Conservation (phyloP, 176 grass and related monocot species). For the Rhynchospora breviuscula region DNA sequence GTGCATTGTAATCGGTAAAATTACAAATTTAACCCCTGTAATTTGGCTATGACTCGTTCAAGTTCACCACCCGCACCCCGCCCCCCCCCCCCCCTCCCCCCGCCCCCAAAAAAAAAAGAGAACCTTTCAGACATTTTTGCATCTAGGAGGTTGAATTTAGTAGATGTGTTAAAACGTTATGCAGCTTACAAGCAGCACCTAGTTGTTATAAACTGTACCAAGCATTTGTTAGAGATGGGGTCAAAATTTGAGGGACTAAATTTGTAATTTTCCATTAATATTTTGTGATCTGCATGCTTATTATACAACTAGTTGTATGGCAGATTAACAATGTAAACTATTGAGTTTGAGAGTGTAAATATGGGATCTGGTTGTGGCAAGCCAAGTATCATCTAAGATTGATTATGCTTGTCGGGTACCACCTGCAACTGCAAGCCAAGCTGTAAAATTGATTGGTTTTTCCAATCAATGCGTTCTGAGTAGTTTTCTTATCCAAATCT, state of each 20-base stretch:
- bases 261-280: constrained; percentile 22
- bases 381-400: background rate
- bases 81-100: too few species aligned
- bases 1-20: constrained; percentile 25
- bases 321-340: background rate
- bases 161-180: background rate
- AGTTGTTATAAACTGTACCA: background rate
- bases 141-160: background rate
- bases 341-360: constrained; percentile 16
- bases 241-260: constrained; percentile 12
- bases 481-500: background rate
- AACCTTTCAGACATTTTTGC: background rate
- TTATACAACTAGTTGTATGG: background rate
- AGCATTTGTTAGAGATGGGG: background rate
- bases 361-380: constrained; percentile 2
- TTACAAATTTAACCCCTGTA: constrained; percentile 26
- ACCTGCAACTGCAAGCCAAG: background rate
- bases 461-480: background rate
- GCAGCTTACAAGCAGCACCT: background rate
- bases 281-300: constrained; percentile 4
- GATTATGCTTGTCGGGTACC: background rate
- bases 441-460: background rate
- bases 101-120: too few species aligned
- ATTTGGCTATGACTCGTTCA: background rate
- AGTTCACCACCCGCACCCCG: too few species aligned